Conservation (phyloP, 2,329 filamentous ascomycete species). For the Harringtonia aguacate region DNA sequence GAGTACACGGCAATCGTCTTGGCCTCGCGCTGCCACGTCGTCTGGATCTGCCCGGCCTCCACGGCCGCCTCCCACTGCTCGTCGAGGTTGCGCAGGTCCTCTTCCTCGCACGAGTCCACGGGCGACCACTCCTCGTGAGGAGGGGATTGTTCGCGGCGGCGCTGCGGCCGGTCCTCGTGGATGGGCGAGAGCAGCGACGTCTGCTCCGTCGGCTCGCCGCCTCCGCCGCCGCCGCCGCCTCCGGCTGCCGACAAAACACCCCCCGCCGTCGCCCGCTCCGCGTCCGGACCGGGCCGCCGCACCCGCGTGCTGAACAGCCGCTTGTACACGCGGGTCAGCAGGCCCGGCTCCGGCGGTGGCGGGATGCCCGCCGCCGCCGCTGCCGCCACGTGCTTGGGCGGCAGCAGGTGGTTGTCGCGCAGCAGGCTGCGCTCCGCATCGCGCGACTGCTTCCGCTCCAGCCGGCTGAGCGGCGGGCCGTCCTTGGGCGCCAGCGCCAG, state of each 20-base stretch:
- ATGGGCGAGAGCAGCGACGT: slow-evolving; percentile 20
- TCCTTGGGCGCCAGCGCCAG: slow-evolving; percentile 46
- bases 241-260: slow-evolving; percentile 22
- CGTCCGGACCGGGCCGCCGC: slow-evolving; percentile 24
- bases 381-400: slow-evolving; percentile 41
- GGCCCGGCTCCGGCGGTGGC: slow-evolving; percentile 9
- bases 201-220: slow-evolving; percentile 28
- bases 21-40: slow-evolving; percentile 82
- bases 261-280: slow-evolving; percentile 53
- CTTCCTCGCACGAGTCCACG: too few relatives aligned
- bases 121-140: too few relatives aligned
- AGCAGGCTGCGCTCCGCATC: slow-evolving; percentile 50
- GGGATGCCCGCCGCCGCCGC: not conserved
- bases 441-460: slow-evolving; percentile 45
- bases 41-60: slow-evolving; percentile 67
- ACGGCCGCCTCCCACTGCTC: slow-evolving; percentile 82
- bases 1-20: slow-evolving; percentile 70
- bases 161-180: not conserved
- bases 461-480: slow-evolving; percentile 37
- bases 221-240: not conserved
- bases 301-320: slow-evolving; percentile 46
- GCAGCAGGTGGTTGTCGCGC: slow-evolving; percentile 54
- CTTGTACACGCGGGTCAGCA: slow-evolving; percentile 28
- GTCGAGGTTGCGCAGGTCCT: slow-evolving; percentile 41
- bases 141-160: too few relatives aligned